Percentiles rank a stretch among this genome's conserved stretches.
These are phyloP conservation scores for Geotrichum fermentans DNA, from an alignment of 1,139 yeast species.

Conservation along the genomic window DNA sequence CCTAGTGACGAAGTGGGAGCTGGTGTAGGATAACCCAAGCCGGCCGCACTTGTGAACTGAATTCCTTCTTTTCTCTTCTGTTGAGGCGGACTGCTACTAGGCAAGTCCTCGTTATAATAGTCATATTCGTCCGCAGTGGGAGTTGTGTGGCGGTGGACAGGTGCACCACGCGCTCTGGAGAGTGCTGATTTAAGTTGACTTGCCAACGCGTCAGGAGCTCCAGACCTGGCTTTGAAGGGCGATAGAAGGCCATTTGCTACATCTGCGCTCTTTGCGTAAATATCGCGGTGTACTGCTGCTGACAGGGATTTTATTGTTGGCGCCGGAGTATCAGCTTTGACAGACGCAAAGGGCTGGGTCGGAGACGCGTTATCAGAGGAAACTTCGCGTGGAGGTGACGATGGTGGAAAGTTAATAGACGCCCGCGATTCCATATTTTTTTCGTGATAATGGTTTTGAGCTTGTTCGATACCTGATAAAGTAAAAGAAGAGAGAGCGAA, in stretches of 20 bases:
- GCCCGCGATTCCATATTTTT: background rate
- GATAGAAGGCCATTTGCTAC: background rate
- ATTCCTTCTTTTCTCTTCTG: background rate
- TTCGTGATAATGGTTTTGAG: too few relatives aligned
- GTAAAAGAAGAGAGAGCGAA: background rate
- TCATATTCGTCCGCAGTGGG: background rate
- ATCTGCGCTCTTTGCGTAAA: background rate
- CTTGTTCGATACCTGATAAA: background rate
- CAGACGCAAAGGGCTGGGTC: background rate
- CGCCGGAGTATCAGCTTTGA: background rate
- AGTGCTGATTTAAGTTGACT: background rate
- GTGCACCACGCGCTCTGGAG: background rate
- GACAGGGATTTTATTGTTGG: background rate
- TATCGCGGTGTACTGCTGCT: too few relatives aligned
- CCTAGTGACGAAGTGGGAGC: constrained; percentile 30
- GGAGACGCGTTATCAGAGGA: background rate
- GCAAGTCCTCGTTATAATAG: background rate
- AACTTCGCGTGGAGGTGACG: constrained; percentile 11
- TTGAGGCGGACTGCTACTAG: background rate
- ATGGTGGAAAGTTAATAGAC: constrained; percentile 12
- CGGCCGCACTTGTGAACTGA: constrained; percentile 12
- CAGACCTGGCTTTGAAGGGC: background rate
- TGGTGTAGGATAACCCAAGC: constrained; percentile 31
- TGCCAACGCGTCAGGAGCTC: background rate
- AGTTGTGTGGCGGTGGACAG: too few relatives aligned